phyloP scores from a whole-genome alignment of 371 early-diverging fungal species.

The Apophysomyces sp. region DNA sequence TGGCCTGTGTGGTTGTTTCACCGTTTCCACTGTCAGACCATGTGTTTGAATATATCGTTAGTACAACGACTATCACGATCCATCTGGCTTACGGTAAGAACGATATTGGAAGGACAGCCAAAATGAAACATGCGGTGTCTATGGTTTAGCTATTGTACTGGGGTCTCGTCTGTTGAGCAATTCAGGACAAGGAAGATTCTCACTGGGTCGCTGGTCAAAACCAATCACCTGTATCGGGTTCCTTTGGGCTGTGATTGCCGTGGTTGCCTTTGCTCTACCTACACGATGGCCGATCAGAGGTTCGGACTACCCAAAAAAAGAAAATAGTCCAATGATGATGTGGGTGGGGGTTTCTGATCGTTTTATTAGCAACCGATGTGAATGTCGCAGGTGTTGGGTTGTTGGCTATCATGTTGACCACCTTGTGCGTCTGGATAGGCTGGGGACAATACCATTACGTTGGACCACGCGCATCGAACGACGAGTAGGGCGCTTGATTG shows the following conservation, averaged over 20 bases:
- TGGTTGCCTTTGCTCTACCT: slow-evolving; percentile 33
- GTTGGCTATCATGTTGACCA: slow-evolving; percentile 8
- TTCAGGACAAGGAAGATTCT: slow-evolving; percentile 29
- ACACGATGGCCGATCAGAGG: slow-evolving; percentile 38
- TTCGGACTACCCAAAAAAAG: background rate
- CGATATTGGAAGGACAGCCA: background rate
- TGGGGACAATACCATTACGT: slow-evolving; percentile 28
- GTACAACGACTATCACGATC: slow-evolving; percentile 69
- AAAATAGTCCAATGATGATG: too few relatives aligned
- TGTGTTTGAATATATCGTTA: slow-evolving; percentile 60
- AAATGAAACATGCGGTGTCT: background rate
- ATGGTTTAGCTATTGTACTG: slow-evolving; percentile 30
- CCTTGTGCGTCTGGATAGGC: slow-evolving; percentile 17
- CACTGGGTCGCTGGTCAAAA: slow-evolving; percentile 26
- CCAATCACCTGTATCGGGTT: slow-evolving; percentile 29
- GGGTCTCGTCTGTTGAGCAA: slow-evolving; percentile 23
- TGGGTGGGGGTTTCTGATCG: background rate
- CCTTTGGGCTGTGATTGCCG: slow-evolving; percentile 31
- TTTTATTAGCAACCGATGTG: slow-evolving; percentile 14
- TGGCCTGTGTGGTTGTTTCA: slow-evolving; percentile 32
- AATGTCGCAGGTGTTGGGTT: slow-evolving; percentile 25
- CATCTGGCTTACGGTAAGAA: slow-evolving; percentile 68
- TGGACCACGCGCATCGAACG: slow-evolving; percentile 27
- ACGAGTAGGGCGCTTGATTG: slow-evolving; percentile 7
- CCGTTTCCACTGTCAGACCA: slow-evolving; percentile 42